phyloP scores from a whole-genome alignment of 345 rosid species.

The Capsella bursapastoris region DNA sequence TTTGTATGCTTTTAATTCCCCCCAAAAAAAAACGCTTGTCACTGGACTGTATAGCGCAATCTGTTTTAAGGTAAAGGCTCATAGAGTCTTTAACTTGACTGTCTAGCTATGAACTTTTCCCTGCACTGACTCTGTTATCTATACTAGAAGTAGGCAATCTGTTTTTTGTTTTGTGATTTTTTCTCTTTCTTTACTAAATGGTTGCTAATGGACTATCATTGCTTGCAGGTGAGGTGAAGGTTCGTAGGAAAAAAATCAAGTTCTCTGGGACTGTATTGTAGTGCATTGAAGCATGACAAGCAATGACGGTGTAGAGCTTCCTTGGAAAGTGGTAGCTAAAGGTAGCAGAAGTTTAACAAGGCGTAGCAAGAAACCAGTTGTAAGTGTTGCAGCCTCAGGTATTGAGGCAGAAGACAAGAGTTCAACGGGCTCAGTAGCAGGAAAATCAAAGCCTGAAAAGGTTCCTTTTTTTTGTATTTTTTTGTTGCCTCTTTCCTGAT shows the following conservation, averaged over 20 bases:
- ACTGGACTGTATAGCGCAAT: neutral
- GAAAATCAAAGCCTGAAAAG: constrained; percentile 62
- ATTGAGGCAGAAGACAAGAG: constrained; percentile 38
- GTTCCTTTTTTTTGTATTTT: constrained; percentile 31
- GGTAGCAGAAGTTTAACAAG: constrained; percentile 60
- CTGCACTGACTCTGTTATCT: neutral
- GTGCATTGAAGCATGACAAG: constrained; percentile 51
- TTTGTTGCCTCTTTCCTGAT: neutral
- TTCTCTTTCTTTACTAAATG: neutral
- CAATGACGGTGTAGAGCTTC: constrained; percentile 53
- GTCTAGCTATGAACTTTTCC: neutral
- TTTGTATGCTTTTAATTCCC: constrained; percentile 16
- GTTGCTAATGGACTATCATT: constrained; percentile 7
- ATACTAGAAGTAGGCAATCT: neutral
- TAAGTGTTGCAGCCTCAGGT: constrained; percentile 29
- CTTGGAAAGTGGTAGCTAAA: constrained; percentile 63
- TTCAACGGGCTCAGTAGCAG: constrained; percentile 23
- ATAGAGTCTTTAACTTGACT: constrained; percentile 25
- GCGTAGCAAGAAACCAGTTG: constrained; percentile 51
- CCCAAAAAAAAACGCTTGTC: no score
- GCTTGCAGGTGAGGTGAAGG: constrained; percentile 28
- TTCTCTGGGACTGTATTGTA: constrained; percentile 39
- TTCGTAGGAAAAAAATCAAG: neutral
- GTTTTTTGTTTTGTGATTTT: neutral
- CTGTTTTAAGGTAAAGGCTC: constrained; percentile 9